Evolutionary conservation across 306 rosid genomes (phyloP), one percentile per base, ranked within the genome.

Genomic region (Echinosophora koreensis): DNA sequence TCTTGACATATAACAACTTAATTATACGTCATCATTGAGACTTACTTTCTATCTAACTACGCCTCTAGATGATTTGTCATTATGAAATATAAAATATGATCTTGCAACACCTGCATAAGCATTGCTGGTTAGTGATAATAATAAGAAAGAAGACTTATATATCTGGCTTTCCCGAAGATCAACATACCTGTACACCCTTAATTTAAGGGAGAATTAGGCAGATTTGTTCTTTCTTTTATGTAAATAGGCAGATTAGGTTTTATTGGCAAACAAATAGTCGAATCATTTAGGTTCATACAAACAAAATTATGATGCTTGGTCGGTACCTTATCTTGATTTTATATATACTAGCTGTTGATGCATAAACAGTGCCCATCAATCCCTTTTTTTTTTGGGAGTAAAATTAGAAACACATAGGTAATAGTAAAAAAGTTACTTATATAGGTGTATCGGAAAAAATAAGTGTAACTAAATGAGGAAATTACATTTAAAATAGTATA

Each of bases 291-390:
- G 35, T 28, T 38, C 64, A 63, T 74, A 69, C 28, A 49, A 80
- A 80, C 80, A 77, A 80, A 74, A 56, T n/a, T 44, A 47, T 81
- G 83, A 82, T 88, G 85, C 78, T 55, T 73, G 89, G 95, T 66
- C 92, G 90, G 92, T 76, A 72, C 82, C 88, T 88, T 54, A 18
- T 69, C 71, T 8, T 83, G 1, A 69, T 79, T 74, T 4, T 65
- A 64, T 71, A 77, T 56, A 47, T 41, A 37, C 7, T 30, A 30
- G 2, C 32, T 30, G 32, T 30, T 30, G 32, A 30, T 30, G 32
- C 32, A 30, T 30, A 30, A 30, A 30, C 32, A 30, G 3, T 30
- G 32, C 32, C 32, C 32, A 22, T 22, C 22, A 22, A 22, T 22
- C 22, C 22, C 22, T n/a, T n/a, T n/a, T n/a, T n/a, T n/a, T n/a